These are phyloP conservation scores for Monosporascus sp. DNA, from an alignment of 2,329 filamentous ascomycete genomes.

Conservation along the genomic window DNA sequence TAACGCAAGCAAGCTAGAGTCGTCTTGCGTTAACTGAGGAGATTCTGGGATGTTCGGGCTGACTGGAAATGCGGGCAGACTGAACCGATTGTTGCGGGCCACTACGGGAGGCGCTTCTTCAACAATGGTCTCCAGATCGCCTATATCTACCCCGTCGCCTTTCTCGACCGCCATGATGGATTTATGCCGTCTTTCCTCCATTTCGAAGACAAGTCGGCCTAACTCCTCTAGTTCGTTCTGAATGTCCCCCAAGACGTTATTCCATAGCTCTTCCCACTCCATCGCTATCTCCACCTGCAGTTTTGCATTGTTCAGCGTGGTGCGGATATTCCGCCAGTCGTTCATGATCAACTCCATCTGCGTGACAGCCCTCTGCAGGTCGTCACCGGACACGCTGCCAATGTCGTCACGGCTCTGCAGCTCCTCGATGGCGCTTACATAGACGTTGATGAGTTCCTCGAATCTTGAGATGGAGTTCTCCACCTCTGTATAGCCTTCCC, in stretches of 20 bases:
- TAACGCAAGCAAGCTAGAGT: slow-evolving; percentile 79
- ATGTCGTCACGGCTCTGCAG: slow-evolving; percentile 79
- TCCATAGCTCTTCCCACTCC: slow-evolving; percentile 99
- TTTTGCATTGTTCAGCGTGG: slow-evolving; percentile 72
- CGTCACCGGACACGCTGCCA: slow-evolving; percentile 59
- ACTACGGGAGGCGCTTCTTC: slow-evolving; percentile 68
- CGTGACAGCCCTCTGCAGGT: slow-evolving; percentile 68
- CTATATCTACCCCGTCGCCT: slow-evolving; percentile 71
- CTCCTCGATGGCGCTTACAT: slow-evolving; percentile 89
- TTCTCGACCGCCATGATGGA: slow-evolving; percentile 58
- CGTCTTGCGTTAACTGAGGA: slow-evolving; percentile 63
- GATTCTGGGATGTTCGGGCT: slow-evolving; percentile 58
- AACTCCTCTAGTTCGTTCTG: slow-evolving; percentile 79
- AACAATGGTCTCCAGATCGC: slow-evolving; percentile 86
- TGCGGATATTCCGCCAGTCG: slow-evolving; percentile 80
- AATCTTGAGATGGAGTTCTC: slow-evolving; percentile 75
- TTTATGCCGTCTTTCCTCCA: slow-evolving; percentile 92
- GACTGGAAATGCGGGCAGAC: slow-evolving; percentile 58
- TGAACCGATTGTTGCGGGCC: slow-evolving; percentile 61
- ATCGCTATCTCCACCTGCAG: slow-evolving; percentile 92
- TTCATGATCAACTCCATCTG: slow-evolving; percentile 86
- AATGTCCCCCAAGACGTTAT: slow-evolving; percentile 87
- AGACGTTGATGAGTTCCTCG: slow-evolving; percentile 84
- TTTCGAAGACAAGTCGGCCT: slow-evolving; percentile 82
- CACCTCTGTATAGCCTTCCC: slow-evolving; percentile 70